Evolutionary conservation across 106 monocot genomes (phyloP).

Genomic region (Acorus calamus): DNA sequence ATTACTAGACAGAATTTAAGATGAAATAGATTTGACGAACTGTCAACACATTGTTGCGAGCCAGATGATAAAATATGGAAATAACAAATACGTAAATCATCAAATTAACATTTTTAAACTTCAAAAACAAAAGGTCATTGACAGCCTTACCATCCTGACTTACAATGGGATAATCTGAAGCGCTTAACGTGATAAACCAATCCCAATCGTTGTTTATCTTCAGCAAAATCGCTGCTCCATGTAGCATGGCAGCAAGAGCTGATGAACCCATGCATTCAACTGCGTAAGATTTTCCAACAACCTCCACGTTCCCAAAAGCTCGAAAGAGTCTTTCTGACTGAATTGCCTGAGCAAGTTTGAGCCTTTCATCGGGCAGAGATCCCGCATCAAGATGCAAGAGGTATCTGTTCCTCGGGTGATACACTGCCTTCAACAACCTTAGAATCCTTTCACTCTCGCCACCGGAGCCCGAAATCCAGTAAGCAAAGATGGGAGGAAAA

Average conservation of each 20-base stretch:
- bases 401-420: conserved; percentile 79
- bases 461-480: conserved; percentile 62
- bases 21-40: no score
- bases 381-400: conserved; percentile 70
- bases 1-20: no score
- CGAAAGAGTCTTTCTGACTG: conserved; percentile 37
- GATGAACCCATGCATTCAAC: conserved; percentile 60
- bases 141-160: conserved; percentile 72
- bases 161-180: conserved; percentile 77
- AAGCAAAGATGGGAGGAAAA: conserved; percentile 63
- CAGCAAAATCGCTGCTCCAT: conserved; percentile 70
- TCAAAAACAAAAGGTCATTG: neutral
- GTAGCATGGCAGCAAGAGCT: conserved; percentile 50
- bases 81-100: neutral
- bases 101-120: neutral
- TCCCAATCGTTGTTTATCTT: conserved; percentile 58
- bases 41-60: no score
- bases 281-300: conserved; percentile 48
- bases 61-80: neutral
- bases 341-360: conserved; percentile 19
- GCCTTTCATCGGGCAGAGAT: conserved; percentile 37
- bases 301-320: conserved; percentile 63
- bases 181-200: conserved; percentile 73
- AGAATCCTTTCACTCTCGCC: conserved; percentile 49
- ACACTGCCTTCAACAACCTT: conserved; percentile 62